A percentile compares a stretch with the other conserved stretches of the same genome.
These are phyloP conservation scores for Colletotrichum orbiculare DNA, from an alignment of 2,329 filamentous ascomycete genomes.

Conservation along the genomic window DNA sequence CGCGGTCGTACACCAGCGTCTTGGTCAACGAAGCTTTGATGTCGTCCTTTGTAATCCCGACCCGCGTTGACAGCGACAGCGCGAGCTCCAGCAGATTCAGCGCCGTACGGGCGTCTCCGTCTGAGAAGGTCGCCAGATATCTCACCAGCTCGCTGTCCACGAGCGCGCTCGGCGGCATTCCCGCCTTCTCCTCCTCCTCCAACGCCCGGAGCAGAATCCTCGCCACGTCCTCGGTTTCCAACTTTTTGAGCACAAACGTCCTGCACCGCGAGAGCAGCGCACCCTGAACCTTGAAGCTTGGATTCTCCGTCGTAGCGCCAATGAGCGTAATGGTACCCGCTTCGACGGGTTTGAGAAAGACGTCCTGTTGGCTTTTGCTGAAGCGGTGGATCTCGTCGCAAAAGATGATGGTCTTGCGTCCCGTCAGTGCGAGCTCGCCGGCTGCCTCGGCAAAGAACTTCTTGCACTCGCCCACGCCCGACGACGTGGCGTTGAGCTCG, in stretches of 20 bases:
- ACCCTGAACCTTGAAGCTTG: conserved; percentile 90
- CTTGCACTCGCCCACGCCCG: conserved; percentile 90
- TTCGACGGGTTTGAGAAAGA: conserved; percentile 93
- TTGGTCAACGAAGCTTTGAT: conserved; percentile 89
- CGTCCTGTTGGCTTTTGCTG: conserved; percentile 91
- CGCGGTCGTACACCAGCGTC: conserved; percentile 93
- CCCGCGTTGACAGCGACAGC: conserved; percentile 75
- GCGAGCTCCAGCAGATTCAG: conserved; percentile 93
- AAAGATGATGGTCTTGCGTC: conserved; percentile 93
- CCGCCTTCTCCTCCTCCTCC: conserved; percentile 58
- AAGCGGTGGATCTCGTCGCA: conserved; percentile 98
- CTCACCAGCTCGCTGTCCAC: conserved; percentile 80
- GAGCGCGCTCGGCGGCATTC: conserved; percentile 59
- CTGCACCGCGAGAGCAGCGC: conserved; percentile 90
- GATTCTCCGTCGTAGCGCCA: conserved; percentile 96
- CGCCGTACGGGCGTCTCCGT: conserved; percentile 92
- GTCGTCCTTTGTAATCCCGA: conserved; percentile 75
- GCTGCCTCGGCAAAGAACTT: conserved; percentile 88
- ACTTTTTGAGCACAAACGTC: conserved; percentile 85
- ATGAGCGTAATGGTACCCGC: conserved; percentile 90
- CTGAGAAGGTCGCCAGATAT: conserved; percentile 87
- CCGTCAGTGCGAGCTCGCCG: conserved; percentile 82
- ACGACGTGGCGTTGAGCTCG: conserved; percentile 94
- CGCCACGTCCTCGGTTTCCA: conserved; percentile 77
- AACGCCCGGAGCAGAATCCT: conserved; percentile 83